A percentile compares a stretch with the other conserved stretches of the same genome.
These are phyloP conservation scores for Naegleria fowleri DNA, from an alignment of 208 protist genomes.

Conservation along the genomic window DNA sequence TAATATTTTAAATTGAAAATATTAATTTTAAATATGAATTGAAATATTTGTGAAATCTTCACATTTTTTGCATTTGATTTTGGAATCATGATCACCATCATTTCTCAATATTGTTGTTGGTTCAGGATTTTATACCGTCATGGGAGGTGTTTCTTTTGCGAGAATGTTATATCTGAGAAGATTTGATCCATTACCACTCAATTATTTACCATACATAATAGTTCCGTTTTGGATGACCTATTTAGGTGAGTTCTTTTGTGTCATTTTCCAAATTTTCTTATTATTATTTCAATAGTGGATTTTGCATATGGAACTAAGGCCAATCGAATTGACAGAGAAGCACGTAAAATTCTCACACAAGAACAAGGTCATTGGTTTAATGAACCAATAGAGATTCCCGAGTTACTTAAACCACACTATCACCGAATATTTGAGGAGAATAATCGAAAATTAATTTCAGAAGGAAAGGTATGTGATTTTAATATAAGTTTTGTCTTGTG, in stretches of 20 bases:
- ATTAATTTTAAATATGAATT: too few relatives aligned
- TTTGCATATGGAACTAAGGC: slow-evolving; percentile 20
- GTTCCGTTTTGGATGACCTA: slow-evolving; percentile 12
- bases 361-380: slow-evolving; percentile 17
- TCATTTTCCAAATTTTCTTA: not conserved
- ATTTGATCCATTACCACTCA: not conserved
- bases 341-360: slow-evolving; percentile 3
- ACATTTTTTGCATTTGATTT: too few relatives aligned
- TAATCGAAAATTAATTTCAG: not conserved
- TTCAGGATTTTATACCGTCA: not conserved
- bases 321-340: slow-evolving; percentile 8
- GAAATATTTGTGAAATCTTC: too few relatives aligned
- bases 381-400: not conserved
- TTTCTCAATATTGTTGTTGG: too few relatives aligned
- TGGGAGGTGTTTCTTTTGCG: not conserved
- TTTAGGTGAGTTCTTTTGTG: not conserved
- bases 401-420: not conserved
- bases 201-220: not conserved
- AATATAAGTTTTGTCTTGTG: not conserved
- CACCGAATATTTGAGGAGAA: not conserved
- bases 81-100: too few relatives aligned
- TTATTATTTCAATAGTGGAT: not conserved
- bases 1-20: not conserved
- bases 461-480: not conserved
- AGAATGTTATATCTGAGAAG: not conserved